These are phyloP conservation scores for Phaeophleospora eucalypticola DNA, from an alignment of 2,329 filamentous ascomycete genomes.

Conservation along the genomic window DNA sequence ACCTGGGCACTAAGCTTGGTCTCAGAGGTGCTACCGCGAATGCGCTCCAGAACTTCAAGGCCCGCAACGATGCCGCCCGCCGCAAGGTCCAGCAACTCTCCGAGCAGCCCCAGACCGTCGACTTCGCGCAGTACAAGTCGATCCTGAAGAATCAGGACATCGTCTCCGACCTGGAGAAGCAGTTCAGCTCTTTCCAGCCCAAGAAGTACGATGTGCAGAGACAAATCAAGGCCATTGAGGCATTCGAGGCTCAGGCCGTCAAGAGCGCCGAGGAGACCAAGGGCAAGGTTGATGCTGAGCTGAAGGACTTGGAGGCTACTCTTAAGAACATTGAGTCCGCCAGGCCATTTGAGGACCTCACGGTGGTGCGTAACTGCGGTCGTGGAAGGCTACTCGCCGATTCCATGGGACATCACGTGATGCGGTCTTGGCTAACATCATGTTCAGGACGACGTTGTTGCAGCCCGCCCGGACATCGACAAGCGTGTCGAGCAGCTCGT, in stretches of 20 bases:
- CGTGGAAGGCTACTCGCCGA: conserved; percentile 8
- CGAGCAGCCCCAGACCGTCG: conserved; percentile 79
- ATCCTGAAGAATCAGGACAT: conserved; percentile 94
- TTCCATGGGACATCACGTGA: conserved; percentile 23
- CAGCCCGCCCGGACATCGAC: conserved; percentile 93
- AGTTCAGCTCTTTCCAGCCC: conserved; percentile 88
- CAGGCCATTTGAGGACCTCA: conserved; percentile 92
- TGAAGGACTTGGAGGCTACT: conserved; percentile 90
- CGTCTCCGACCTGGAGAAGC: conserved; percentile 94
- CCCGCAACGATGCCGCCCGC: conserved; percentile 98
- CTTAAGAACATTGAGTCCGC: conserved; percentile 96
- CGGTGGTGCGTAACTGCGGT: conserved; percentile 72
- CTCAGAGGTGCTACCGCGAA: conserved; percentile 91
- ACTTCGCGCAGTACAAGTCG: conserved; percentile 90
- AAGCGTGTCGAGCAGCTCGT: conserved; percentile 93
- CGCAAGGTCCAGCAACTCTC: conserved; percentile 82
- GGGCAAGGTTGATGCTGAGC: conserved; percentile 89
- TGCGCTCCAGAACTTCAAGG: conserved; percentile 95
- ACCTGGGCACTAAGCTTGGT: conserved; percentile 88
- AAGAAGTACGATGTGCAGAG: conserved; percentile 85
- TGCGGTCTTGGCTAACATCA: conserved; percentile 20
- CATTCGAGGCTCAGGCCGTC: conserved; percentile 93
- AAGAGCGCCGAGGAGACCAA: conserved; percentile 98
- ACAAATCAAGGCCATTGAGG: conserved; percentile 97
- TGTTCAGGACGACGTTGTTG: conserved; percentile 81